These are phyloP conservation scores for Besnoitia besnoiti DNA, from an alignment of 169 alveolate genomes.

Conservation along the genomic window DNA sequence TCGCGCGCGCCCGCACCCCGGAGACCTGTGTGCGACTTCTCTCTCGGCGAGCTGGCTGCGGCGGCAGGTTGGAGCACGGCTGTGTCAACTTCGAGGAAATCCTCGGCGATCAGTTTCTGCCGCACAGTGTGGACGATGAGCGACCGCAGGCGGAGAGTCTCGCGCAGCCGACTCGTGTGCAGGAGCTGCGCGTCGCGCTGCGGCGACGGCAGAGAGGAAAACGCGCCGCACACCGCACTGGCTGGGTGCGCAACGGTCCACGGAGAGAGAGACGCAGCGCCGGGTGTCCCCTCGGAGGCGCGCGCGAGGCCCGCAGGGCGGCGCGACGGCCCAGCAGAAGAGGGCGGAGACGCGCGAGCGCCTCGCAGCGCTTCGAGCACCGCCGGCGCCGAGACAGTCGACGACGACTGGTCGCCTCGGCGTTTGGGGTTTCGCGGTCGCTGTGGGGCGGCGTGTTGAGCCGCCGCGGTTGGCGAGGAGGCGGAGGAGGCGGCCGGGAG, in stretches of 20 bases:
- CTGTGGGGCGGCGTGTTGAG: too few species aligned
- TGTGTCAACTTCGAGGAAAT: background rate
- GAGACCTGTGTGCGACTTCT: too few species aligned
- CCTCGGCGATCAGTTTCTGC: background rate
- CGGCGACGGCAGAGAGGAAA: background rate
- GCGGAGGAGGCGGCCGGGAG: background rate
- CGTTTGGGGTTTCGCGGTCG: too few species aligned
- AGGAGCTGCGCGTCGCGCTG: background rate
- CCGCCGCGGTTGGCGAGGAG: too few species aligned
- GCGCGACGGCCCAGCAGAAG: too few species aligned
- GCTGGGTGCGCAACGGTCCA: background rate
- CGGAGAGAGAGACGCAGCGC: background rate
- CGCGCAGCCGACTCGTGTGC: background rate
- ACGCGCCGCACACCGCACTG: background rate
- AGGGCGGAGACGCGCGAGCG: background rate
- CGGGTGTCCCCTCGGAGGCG: constrained; percentile 5
- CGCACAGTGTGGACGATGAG: background rate
- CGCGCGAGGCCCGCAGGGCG: background rate
- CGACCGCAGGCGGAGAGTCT: background rate
- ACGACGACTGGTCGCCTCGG: too few species aligned
- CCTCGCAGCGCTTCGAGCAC: background rate
- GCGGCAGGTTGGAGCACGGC: background rate
- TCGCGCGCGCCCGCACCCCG: too few species aligned
- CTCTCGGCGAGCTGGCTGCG: background rate
- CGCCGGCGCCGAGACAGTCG: background rate